Evolutionary conservation across 1,284 basidiomycete genomes (phyloP).

Genomic region (Cutaneotrichosporon mucoides): DNA sequence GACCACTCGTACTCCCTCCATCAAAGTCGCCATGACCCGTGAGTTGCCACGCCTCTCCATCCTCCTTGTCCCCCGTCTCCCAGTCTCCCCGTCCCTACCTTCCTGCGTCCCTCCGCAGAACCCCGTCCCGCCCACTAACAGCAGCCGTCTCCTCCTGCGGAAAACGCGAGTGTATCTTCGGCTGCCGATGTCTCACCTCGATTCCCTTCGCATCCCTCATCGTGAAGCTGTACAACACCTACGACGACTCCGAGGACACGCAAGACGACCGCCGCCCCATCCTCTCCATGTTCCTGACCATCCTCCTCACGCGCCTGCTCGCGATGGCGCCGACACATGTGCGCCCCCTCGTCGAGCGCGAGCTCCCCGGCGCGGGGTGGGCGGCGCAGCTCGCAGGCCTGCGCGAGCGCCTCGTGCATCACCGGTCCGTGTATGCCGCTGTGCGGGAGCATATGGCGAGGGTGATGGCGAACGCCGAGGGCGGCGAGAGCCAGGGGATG

Average conservation of each 20-base stretch:
- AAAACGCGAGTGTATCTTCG: constrained; percentile 9
- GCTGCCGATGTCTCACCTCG: constrained; percentile 7
- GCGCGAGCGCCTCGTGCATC: neutral
- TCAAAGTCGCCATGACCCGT: constrained; percentile 3
- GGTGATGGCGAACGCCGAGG: neutral
- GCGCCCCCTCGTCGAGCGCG: neutral
- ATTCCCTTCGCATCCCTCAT: constrained; percentile 4
- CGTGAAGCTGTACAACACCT: constrained; percentile 7
- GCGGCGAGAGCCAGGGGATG: too few species aligned
- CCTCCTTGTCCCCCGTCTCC: too few species aligned
- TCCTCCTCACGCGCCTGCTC: constrained; percentile 12
- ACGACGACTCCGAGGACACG: neutral
- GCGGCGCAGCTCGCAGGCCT: neutral
- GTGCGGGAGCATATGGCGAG: neutral
- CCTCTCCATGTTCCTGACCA: constrained; percentile 13
- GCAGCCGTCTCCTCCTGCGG: constrained; percentile 8
- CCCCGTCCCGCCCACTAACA: neutral
- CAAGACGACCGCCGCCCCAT: neutral
- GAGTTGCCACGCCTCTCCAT: neutral
- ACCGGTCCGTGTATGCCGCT: neutral
- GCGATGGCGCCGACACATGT: neutral
- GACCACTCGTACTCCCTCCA: neutral
- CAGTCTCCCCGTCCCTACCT: too few species aligned
- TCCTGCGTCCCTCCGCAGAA: neutral
- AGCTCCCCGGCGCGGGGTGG: constrained; percentile 1